phyloP scores from a whole-genome alignment of 495 filamentous ascomycete species.

The Bacidia rubella region DNA sequence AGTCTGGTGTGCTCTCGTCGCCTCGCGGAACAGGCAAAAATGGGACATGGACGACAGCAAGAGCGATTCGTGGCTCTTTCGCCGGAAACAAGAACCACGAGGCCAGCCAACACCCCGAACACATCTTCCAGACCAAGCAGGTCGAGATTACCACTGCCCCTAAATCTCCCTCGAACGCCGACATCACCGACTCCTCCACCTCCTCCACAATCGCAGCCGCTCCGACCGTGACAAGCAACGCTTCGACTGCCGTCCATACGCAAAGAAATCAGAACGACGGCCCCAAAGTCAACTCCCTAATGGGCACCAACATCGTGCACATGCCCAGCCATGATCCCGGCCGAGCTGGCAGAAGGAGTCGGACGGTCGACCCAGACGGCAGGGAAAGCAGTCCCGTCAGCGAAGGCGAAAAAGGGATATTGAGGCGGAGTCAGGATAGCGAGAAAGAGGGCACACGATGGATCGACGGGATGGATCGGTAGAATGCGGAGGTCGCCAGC shows the following conservation, averaged over 20 bases:
- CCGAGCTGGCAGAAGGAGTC: constrained; percentile 4
- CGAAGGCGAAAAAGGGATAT: constrained; percentile 17
- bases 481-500: background rate
- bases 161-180: constrained; percentile 4
- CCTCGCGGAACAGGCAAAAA: background rate
- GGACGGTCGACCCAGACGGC: constrained; percentile 11
- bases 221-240: background rate
- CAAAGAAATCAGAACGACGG: background rate
- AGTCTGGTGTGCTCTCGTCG: background rate
- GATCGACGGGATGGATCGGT: constrained; percentile 11
- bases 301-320: constrained; percentile 15
- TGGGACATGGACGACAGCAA: constrained; percentile 2
- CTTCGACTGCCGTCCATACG: background rate
- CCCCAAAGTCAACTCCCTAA: constrained; percentile 15
- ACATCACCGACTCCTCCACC: background rate
- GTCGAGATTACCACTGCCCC: constrained; percentile 6
- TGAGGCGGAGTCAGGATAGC: constrained; percentile 14
- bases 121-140: constrained; percentile 9
- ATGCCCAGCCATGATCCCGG: constrained; percentile 5
- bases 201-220: background rate
- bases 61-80: constrained; percentile 2
- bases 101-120: constrained; percentile 1
- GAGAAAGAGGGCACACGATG: constrained; percentile 19
- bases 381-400: constrained; percentile 15
- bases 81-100: background rate